phyloP scores from a whole-genome alignment of 352 stramenopile species.

The Elongisporangium senticosum region DNA sequence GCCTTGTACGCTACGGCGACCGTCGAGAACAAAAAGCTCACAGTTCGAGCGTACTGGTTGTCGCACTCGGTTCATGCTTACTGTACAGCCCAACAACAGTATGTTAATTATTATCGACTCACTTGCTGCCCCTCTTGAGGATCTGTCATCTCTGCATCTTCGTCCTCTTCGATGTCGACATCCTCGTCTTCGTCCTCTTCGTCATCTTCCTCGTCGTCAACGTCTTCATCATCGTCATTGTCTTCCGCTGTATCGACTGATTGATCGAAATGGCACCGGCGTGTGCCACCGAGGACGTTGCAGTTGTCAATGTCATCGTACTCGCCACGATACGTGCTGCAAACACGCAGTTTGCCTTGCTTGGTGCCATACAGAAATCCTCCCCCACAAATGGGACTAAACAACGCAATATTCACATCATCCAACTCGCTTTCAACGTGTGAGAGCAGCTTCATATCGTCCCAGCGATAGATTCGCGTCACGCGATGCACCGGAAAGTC shows the following conservation, averaged over 20 bases:
- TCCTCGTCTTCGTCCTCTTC: constrained; percentile 16
- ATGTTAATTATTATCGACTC: constrained; percentile 12
- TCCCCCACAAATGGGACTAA: constrained; percentile 94
- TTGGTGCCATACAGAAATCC: constrained; percentile 99
- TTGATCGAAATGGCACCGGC: constrained; percentile 58
- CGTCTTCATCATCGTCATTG: constrained; percentile 18
- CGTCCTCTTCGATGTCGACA: constrained; percentile 18
- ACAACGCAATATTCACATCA: constrained; percentile 98
- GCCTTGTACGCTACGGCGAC: constrained; percentile 34
- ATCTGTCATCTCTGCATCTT: constrained; percentile 37
- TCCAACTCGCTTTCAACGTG: constrained; percentile 89
- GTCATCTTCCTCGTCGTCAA: constrained; percentile 16
- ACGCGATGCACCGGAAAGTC: constrained; percentile 83
- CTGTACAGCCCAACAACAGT: constrained; percentile 6
- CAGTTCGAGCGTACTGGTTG: constrained; percentile 54
- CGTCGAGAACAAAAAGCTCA: constrained; percentile 56
- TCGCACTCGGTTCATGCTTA: not conserved
- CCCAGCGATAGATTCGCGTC: constrained; percentile 85
- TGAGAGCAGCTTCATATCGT: constrained; percentile 84
- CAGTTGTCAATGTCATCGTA: constrained; percentile 79
- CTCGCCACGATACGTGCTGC: constrained; percentile 64
- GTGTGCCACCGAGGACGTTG: constrained; percentile 67
- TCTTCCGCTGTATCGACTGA: constrained; percentile 20
- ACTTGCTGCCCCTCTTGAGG: not conserved
- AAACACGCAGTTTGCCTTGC: constrained; percentile 92